A percentile compares a stretch with the other conserved stretches of the same genome.
Evolutionary conservation across 257 asterid genomes (phyloP).

Genomic region (Plantago major): DNA sequence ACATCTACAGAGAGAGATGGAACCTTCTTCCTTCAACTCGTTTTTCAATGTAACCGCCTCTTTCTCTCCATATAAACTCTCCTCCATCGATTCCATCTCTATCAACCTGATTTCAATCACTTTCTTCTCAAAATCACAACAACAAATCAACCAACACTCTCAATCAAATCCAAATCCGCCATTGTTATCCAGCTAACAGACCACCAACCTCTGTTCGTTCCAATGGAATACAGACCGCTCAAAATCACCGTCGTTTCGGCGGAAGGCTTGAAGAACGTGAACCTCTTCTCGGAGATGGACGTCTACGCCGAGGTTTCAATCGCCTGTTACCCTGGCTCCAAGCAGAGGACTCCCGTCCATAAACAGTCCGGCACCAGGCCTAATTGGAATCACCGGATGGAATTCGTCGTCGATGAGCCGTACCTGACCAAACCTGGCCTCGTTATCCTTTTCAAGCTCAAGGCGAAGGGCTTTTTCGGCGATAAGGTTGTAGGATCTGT

Average conservation of each 20-base stretch:
- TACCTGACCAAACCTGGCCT: constrained; percentile 49
- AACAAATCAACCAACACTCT: background rate
- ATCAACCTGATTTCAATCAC: background rate
- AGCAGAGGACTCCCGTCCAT: constrained; percentile 36
- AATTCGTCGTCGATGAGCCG: constrained; percentile 52
- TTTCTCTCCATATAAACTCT: background rate
- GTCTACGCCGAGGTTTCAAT: constrained; percentile 45
- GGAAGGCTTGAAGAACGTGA: constrained; percentile 43
- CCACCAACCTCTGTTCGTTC: background rate
- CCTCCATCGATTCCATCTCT: background rate
- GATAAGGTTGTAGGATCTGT: constrained; percentile 61
- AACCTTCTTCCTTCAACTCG: too few relatives aligned
- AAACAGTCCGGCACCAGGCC: constrained; percentile 46
- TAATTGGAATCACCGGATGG: constrained; percentile 52
- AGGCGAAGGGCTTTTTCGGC: constrained; percentile 37
- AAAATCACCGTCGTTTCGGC: constrained; percentile 44
- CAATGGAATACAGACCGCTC: constrained; percentile 50
- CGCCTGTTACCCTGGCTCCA: constrained; percentile 44
- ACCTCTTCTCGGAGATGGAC: constrained; percentile 42
- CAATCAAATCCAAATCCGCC: background rate
- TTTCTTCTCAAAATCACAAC: background rate
- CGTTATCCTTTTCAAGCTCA: constrained; percentile 49
- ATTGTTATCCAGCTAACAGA: background rate
- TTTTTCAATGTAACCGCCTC: background rate
- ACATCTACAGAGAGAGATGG: too few relatives aligned